phyloP scores from a whole-genome alignment of 106 monocot genomes.

The Phalaenopsis equestris region DNA sequence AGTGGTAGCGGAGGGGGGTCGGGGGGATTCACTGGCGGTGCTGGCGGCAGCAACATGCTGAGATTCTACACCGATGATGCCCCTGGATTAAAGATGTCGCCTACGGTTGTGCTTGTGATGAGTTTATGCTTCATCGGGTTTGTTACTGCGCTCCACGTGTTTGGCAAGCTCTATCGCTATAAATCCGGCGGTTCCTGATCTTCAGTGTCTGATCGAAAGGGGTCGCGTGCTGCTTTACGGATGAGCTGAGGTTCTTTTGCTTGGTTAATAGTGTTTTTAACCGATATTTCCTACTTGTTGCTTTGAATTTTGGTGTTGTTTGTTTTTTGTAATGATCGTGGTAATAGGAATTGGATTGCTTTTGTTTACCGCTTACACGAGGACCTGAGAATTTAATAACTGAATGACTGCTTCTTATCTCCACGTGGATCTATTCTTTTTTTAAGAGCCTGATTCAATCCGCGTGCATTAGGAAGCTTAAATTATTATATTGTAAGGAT shows the following conservation, averaged over 20 bases:
- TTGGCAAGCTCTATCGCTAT: constrained; percentile 90
- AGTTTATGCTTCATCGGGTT: constrained; percentile 94
- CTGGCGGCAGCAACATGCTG: constrained; percentile 66
- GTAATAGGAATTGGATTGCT: background rate
- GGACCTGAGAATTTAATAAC: background rate
- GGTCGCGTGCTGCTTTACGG: background rate
- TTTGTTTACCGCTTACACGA: background rate
- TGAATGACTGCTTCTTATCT: background rate
- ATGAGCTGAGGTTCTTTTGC: background rate
- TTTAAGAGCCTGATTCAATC: background rate
- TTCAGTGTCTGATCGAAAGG: too few species aligned
- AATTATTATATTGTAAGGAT: background rate
- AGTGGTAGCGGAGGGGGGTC: constrained; percentile 19
- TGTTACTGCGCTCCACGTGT: constrained; percentile 85
- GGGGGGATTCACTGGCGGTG: constrained; percentile 17
- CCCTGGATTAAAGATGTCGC: constrained; percentile 85
- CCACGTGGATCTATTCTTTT: background rate
- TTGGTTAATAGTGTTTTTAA: background rate
- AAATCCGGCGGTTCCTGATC: constrained; percentile 20
- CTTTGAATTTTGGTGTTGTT: background rate
- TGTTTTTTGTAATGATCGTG: background rate
- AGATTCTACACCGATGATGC: constrained; percentile 96
- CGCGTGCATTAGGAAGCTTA: background rate
- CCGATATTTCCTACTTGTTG: background rate
- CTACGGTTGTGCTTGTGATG: constrained; percentile 84